These are phyloP conservation scores for Paracorniculantispora psalliotae DNA, from an alignment of 2,329 filamentous ascomycete species.

Conservation along the genomic window DNA sequence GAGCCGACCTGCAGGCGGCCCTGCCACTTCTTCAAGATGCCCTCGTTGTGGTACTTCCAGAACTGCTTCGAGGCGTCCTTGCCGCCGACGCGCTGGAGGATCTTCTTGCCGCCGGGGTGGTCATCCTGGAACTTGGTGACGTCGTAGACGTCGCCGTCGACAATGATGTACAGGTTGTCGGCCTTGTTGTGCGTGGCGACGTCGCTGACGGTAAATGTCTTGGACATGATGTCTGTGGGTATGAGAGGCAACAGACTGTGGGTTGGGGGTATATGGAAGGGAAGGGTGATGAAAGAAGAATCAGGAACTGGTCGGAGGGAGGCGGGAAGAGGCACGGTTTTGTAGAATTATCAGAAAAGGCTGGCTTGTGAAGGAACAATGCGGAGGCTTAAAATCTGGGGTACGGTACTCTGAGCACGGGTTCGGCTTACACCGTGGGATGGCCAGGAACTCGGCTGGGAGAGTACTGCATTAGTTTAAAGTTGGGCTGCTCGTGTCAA, in stretches of 20 bases:
- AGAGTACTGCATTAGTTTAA: not conserved
- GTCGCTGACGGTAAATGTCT: constrained; percentile 77
- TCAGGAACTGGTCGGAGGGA: not conserved
- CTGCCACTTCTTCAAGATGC: constrained; percentile 83
- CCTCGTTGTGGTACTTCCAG: constrained; percentile 78
- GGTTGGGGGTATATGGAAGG: constrained; percentile 1
- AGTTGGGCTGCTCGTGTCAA: constrained; percentile 6
- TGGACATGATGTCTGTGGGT: constrained; percentile 61
- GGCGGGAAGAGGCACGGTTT: constrained; percentile 8
- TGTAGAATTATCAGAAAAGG: constrained; percentile 8
- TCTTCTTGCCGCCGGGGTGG: constrained; percentile 71
- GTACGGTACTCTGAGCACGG: constrained; percentile 1
- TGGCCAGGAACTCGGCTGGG: constrained; percentile 4
- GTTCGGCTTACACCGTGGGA: not conserved
- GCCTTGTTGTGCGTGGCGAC: constrained; percentile 89
- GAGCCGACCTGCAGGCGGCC: constrained; percentile 76
- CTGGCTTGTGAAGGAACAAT: constrained; percentile 10
- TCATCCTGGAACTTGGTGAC: constrained; percentile 83
- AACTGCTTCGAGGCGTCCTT: constrained; percentile 65
- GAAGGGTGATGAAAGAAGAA: constrained; percentile 2
- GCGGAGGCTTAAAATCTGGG: constrained; percentile 10
- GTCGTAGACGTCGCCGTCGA: constrained; percentile 95
- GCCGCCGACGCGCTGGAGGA: constrained; percentile 57
- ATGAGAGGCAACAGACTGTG: not conserved
- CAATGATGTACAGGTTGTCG: constrained; percentile 79